These are phyloP conservation scores for Nakazawaea pomicola DNA, from an alignment of 805 yeast species.

Conservation along the genomic window DNA sequence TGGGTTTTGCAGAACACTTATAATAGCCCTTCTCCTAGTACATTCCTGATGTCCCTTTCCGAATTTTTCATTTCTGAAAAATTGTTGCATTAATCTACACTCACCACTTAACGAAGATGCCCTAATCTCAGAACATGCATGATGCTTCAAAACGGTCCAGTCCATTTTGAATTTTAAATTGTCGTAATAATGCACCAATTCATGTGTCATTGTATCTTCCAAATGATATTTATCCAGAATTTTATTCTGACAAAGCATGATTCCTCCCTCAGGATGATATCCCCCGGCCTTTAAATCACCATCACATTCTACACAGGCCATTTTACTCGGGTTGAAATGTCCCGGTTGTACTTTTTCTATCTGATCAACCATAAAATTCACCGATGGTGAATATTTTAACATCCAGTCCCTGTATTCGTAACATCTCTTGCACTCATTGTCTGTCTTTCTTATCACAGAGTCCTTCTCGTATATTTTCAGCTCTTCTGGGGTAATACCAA, in stretches of 20 bases:
- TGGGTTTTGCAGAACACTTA: slow-evolving; percentile 86
- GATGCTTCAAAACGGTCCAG: slow-evolving; percentile 81
- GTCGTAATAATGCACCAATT: slow-evolving; percentile 90
- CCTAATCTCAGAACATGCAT: slow-evolving; percentile 94
- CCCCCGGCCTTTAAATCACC: slow-evolving; percentile 83
- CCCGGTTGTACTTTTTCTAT: slow-evolving; percentile 54
- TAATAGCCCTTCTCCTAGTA: slow-evolving; percentile 80
- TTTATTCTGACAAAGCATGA: slow-evolving; percentile 82
- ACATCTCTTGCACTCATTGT: slow-evolving; percentile 61
- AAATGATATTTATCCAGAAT: slow-evolving; percentile 68
- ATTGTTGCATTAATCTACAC: slow-evolving; percentile 85
- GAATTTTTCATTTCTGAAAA: slow-evolving; percentile 47
- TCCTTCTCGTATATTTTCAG: slow-evolving; percentile 55
- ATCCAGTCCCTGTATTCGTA: slow-evolving; percentile 77
- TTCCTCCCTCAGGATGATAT: slow-evolving; percentile 85
- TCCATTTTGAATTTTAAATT: slow-evolving; percentile 83
- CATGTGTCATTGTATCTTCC: slow-evolving; percentile 91
- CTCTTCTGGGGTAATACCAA: slow-evolving; percentile 54
- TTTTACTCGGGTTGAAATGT: slow-evolving; percentile 43
- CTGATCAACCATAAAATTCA: slow-evolving; percentile 81
- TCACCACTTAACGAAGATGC: slow-evolving; percentile 94
- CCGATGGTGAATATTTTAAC: slow-evolving; percentile 75
- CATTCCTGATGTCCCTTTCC: slow-evolving; percentile 87
- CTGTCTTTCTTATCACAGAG: slow-evolving; percentile 34
- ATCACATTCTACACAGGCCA: slow-evolving; percentile 79